These are phyloP conservation scores for Isatis tinctoria DNA, from an alignment of 345 rosid species.

Conservation along the genomic window DNA sequence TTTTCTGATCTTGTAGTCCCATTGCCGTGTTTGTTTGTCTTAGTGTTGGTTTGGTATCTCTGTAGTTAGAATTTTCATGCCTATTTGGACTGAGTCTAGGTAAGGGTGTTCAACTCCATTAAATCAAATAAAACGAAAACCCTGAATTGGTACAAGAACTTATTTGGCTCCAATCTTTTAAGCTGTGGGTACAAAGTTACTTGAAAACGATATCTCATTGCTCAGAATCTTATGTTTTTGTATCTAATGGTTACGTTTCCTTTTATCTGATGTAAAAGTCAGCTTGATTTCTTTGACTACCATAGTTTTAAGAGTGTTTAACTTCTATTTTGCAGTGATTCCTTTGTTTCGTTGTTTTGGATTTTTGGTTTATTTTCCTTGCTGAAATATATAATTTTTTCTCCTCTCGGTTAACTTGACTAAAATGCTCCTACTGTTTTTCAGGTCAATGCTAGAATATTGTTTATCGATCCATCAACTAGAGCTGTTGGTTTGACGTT, in stretches of 20 bases:
- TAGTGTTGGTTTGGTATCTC: not conserved
- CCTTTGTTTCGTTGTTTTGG: not conserved
- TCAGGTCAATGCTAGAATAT: constrained; percentile 89
- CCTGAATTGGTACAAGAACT: no score
- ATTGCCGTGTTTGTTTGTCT: not conserved
- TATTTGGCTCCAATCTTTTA: not conserved
- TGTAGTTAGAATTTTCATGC: no score
- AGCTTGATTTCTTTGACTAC: not conserved
- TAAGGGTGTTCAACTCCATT: no score
- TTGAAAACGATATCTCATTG: not conserved
- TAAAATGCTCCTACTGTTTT: constrained; percentile 8
- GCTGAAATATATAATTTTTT: constrained; percentile 3
- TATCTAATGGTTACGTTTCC: not conserved
- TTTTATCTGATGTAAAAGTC: not conserved
- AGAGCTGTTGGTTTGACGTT: constrained; percentile 96
- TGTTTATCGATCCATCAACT: constrained; percentile 85
- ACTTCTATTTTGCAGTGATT: not conserved
- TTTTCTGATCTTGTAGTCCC: constrained; percentile 6
- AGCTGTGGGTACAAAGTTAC: not conserved
- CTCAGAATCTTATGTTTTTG: not conserved
- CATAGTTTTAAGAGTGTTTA: not conserved
- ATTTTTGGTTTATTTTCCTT: not conserved
- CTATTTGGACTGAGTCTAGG: no score
- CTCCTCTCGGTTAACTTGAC: not conserved
- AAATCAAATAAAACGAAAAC: no score